phyloP scores from a whole-genome alignment of 352 stramenopile genomes.

The Blastocystis sp. region DNA sequence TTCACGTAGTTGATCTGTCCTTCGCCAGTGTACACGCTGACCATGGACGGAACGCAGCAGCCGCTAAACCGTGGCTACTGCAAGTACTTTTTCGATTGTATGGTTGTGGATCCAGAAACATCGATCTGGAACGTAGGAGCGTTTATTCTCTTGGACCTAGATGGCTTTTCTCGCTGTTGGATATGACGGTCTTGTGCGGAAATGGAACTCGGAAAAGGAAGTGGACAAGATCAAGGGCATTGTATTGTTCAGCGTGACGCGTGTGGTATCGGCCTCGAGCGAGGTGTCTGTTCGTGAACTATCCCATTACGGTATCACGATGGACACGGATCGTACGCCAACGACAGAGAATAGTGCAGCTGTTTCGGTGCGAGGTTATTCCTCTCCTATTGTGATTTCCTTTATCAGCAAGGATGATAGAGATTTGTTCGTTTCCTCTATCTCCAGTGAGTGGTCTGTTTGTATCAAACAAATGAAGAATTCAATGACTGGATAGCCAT shows the following conservation, averaged over 20 bases:
- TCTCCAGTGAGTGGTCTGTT: not conserved
- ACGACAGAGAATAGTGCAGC: not conserved
- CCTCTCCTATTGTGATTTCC: not conserved
- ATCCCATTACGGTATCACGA: not conserved
- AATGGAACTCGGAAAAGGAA: not conserved
- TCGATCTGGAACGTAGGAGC: not conserved
- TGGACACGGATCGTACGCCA: not conserved
- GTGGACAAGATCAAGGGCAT: not conserved
- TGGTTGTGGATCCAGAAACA: not conserved
- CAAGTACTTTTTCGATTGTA: not conserved
- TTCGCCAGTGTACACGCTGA: not conserved
- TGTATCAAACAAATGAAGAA: not conserved
- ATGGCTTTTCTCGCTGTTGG: not conserved
- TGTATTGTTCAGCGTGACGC: not conserved
- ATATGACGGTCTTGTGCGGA: not conserved
- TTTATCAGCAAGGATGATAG: not conserved
- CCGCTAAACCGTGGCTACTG: not conserved
- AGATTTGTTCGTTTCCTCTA: not conserved
- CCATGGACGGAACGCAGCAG: not conserved
- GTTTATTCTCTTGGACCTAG: not conserved
- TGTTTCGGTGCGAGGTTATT: not conserved
- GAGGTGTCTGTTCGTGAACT: not conserved
- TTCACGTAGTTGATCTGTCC: not conserved
- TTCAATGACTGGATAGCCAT: conserved; percentile 3
- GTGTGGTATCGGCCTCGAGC: not conserved